A percentile compares a stretch with the other conserved stretches of the same genome.
Conservation (phyloP, 495 filamentous ascomycete genomes). For the Parmelia sp. region DNA sequence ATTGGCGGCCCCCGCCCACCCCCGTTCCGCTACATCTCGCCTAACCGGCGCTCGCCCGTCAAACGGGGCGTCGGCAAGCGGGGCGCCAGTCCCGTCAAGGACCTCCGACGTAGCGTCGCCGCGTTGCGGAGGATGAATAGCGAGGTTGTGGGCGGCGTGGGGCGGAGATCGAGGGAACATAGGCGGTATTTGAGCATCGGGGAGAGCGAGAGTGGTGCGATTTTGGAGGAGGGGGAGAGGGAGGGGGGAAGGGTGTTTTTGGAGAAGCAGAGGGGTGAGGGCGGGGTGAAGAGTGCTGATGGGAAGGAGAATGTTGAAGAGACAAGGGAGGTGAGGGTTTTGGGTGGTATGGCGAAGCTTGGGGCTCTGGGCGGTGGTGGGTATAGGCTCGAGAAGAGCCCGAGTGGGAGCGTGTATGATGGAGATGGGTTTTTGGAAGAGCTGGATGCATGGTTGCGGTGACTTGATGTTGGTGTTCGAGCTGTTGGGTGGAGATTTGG, state of each 20-base stretch:
- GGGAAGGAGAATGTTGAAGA: background rate
- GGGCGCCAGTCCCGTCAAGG: background rate
- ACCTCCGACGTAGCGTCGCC: slow-evolving; percentile 5
- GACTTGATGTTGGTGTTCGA: background rate
- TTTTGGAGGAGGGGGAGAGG: slow-evolving; percentile 7
- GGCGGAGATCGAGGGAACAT: slow-evolving; percentile 9
- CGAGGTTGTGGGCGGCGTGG: slow-evolving; percentile 13
- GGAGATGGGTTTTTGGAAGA: slow-evolving; percentile 45
- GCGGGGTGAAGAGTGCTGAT: background rate
- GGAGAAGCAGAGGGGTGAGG: background rate
- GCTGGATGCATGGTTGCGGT: background rate
- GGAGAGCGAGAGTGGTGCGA: slow-evolving; percentile 1
- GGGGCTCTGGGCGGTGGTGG: background rate
- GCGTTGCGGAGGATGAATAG: slow-evolving; percentile 27
- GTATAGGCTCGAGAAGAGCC: background rate
- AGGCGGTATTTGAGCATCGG: slow-evolving; percentile 22
- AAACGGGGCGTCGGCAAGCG: slow-evolving; percentile 6
- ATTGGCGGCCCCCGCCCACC: slow-evolving; percentile 1
- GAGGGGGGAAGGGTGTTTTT: background rate
- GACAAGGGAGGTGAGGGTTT: background rate
- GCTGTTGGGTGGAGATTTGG: background rate
- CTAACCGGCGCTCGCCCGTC: slow-evolving; percentile 2
- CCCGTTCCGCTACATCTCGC: slow-evolving; percentile 11
- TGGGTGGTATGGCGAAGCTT: slow-evolving; percentile 7
- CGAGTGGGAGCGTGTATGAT: slow-evolving; percentile 41